Percentiles rank a stretch among this genome's conserved stretches.
phyloP scores from a whole-genome alignment of 257 asterid species.

The Solanum sparsipilum region DNA sequence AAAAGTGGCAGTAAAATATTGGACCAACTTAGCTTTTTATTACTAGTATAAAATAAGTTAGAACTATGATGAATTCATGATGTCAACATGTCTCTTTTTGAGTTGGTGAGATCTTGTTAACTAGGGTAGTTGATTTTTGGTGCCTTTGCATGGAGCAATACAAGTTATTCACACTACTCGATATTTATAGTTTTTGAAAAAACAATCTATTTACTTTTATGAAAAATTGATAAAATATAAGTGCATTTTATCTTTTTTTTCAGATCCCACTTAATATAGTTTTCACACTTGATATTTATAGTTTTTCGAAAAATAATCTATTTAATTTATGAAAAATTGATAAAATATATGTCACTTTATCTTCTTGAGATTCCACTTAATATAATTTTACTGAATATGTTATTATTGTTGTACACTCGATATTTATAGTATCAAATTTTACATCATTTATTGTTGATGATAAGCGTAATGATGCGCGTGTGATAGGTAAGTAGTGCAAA shows the following conservation, averaged over 20 bases:
- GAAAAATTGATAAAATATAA: too few relatives aligned
- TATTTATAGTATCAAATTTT: not conserved
- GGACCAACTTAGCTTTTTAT: not conserved
- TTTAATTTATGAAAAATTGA: too few relatives aligned
- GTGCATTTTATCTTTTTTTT: too few relatives aligned
- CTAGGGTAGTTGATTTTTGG: not conserved
- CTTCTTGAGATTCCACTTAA: accelerated
- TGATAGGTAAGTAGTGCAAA: not conserved
- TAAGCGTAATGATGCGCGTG: too few relatives aligned
- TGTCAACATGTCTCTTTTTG: not conserved
- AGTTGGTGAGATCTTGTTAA: not conserved
- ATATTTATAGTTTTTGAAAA: too few relatives aligned
- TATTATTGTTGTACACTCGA: not conserved
- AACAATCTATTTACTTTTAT: too few relatives aligned
- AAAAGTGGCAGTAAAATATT: not conserved
- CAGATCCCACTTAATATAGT: too few relatives aligned
- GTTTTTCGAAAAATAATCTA: too few relatives aligned
- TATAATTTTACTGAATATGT: too few relatives aligned
- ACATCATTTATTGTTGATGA: not conserved
- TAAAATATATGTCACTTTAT: too few relatives aligned
- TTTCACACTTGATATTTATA: too few relatives aligned
- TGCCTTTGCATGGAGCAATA: not conserved
- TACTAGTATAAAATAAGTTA: not conserved
- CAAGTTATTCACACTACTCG: too few relatives aligned
- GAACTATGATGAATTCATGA: not conserved